A percentile compares a stretch with the other conserved stretches of the same genome.
phyloP scores from a whole-genome alignment of 305 asterid genomes.

The Solanum hybrid region DNA sequence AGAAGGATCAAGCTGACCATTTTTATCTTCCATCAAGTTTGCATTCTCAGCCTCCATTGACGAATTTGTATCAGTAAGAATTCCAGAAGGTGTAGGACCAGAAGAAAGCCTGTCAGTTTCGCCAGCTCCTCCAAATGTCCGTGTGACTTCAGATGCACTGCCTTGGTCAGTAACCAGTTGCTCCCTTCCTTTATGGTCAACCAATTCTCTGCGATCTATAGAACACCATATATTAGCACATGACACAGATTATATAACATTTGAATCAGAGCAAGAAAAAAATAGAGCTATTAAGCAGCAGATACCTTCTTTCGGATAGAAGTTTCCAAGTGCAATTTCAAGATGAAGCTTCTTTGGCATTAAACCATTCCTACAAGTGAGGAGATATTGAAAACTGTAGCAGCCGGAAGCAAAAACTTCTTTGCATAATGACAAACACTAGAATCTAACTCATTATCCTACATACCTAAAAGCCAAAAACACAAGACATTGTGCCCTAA shows the following conservation, averaged over 20 bases:
- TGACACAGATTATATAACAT: not conserved
- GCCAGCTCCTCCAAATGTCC: slow-evolving; percentile 48
- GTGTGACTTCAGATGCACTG: slow-evolving; percentile 34
- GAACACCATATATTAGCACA: slow-evolving; percentile 16
- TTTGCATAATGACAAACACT: slow-evolving; percentile 2
- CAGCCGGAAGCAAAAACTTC: not conserved
- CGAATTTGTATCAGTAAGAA: slow-evolving; percentile 24
- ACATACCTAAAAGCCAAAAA: slow-evolving; percentile 88
- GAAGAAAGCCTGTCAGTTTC: slow-evolving; percentile 21
- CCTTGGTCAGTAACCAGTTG: slow-evolving; percentile 47
- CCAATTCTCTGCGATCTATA: slow-evolving; percentile 73
- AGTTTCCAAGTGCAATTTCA: slow-evolving; percentile 93
- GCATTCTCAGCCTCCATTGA: slow-evolving; percentile 44
- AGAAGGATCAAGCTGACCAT: slow-evolving; percentile 26
- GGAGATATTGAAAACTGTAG: slow-evolving; percentile 6
- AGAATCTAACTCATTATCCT: slow-evolving; percentile 2
- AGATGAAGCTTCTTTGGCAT: slow-evolving; percentile 96
- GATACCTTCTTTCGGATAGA: slow-evolving; percentile 73
- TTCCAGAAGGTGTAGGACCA: slow-evolving; percentile 15
- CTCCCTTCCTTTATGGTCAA: slow-evolving; percentile 76
- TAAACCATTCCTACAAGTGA: slow-evolving; percentile 66
- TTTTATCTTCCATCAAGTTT: slow-evolving; percentile 41
- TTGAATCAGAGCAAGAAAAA: slow-evolving; percentile 1
- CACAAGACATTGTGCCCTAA: slow-evolving; percentile 98
- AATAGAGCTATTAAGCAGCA: slow-evolving; percentile 13